phyloP scores from a whole-genome alignment of 1,139 yeast genomes.

The Candida freyschussii region DNA sequence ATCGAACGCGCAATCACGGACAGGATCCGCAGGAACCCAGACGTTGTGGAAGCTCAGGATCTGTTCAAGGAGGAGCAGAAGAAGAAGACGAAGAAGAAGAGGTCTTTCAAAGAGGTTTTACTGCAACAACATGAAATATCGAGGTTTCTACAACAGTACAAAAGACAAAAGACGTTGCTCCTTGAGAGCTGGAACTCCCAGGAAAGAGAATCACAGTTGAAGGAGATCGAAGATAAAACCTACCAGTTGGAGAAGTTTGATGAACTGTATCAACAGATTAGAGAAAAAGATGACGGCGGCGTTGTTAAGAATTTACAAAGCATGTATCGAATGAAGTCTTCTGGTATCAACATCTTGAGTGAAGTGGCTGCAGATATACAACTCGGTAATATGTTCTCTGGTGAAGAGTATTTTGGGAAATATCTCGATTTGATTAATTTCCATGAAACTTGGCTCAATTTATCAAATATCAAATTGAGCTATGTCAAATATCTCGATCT shows the following conservation, averaged over 20 bases:
- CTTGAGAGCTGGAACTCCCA: too few relatives aligned
- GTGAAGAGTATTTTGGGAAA: conserved; percentile 62
- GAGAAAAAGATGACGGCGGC: conserved; percentile 27
- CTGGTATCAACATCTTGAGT: conserved; percentile 37
- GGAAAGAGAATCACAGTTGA: conserved; percentile 26
- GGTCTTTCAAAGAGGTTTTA: conserved; percentile 37
- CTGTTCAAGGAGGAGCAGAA: conserved; percentile 24
- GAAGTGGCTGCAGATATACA: conserved; percentile 46
- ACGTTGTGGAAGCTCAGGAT: conserved; percentile 36
- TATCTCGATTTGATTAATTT: conserved; percentile 51
- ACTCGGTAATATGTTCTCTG: conserved; percentile 45
- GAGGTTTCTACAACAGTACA: conserved; percentile 45
- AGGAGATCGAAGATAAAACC: conserved; percentile 29
- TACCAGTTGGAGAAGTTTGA: conserved; percentile 41
- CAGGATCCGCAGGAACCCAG: conserved; percentile 46
- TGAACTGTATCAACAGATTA: conserved; percentile 32
- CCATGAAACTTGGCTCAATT: conserved; percentile 48
- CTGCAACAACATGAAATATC: conserved; percentile 69
- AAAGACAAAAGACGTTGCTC: conserved; percentile 33
- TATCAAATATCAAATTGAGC: conserved; percentile 33
- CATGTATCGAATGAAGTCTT: conserved; percentile 17
- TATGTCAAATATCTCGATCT: conserved; percentile 49
- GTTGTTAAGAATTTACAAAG: conserved; percentile 8
- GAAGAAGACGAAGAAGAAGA: conserved; percentile 28
- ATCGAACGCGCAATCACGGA: conserved; percentile 50